Base-by-base conservation (phyloP, 139 green algal species). In the Spirogloea muscicola region DNA sequence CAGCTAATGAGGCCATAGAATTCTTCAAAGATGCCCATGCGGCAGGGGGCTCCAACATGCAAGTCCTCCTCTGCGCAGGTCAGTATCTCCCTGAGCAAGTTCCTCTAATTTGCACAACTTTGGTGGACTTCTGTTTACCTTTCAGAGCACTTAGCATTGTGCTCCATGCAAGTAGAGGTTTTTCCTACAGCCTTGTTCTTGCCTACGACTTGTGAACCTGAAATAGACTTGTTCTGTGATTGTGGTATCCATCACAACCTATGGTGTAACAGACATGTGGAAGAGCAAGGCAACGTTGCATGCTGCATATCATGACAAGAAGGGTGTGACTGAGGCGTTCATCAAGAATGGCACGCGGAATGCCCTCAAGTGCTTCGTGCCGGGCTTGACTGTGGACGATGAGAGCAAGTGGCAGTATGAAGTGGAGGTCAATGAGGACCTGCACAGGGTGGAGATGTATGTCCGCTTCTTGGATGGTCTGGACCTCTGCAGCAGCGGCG, bases 251-350 rank as follows among this genome's bases (percentile, higher is more conserved):
- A n/a, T n/a, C n/a, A n/a, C n/a, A n/a, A n/a, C n/a, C n/a, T n/a
- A n/a, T n/a, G n/a, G n/a, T n/a, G n/a, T n/a, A n/a, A n/a, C 67
- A 69, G 86, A 90, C 64, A n/a, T 86, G 2, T 91, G 86, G 86
- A 90, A 90, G 62, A 73, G 87, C 13, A 48, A 3, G 1, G 38
- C 34, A 1, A 67, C 80, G 40, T 61, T 90, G 62, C 72, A 86
- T 34, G 59, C 9, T 0, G 86, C 86, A 3, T 90, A 90, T 58
- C 31, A 83, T 42, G 86, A 90, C 59, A 58, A 46, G 37, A 34
- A 87, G 36, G 86, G 86, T 3, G 81, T 91, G 2, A 91, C 86
- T 2, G 67, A 80, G 46, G 49, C 49, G 1, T 90, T 90, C 68
- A 91, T 91, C 49, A 70, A 86, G 29, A 90, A 90, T 41, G 72